A percentile compares a stretch with the other conserved stretches of the same genome.
Evolutionary conservation across 176 grass and related monocot genomes (phyloP).

Genomic region (Rhynchospora pubera): DNA sequence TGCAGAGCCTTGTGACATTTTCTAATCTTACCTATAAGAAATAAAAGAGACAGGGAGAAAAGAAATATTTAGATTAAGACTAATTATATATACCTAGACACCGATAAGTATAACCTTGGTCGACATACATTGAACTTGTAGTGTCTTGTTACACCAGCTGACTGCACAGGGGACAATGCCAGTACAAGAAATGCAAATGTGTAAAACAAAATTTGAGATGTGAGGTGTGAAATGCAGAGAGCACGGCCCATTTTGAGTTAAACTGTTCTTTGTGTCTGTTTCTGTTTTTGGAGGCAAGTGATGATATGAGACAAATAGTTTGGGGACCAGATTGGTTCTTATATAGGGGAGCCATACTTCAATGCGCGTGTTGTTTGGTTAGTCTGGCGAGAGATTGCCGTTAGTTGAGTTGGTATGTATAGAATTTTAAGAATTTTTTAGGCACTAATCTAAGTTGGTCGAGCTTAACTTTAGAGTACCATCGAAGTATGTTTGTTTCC

Average conservation of each 20-base stretch:
- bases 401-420: constrained; percentile 48
- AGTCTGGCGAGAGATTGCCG: constrained; percentile 29
- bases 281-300: constrained; percentile 21
- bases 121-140: constrained; percentile 64
- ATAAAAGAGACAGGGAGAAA: not conserved
- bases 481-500: not conserved
- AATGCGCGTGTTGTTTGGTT: constrained; percentile 41
- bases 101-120: not conserved
- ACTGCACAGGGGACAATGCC: constrained; percentile 25
- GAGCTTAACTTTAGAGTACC: constrained; percentile 24
- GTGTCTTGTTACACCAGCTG: constrained; percentile 28
- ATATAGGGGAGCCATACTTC: constrained; percentile 32
- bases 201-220: constrained; percentile 20
- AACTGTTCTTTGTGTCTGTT: not conserved
- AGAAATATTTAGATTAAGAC: not conserved
- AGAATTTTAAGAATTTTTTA: not conserved
- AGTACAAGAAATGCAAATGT: constrained; percentile 23
- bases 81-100: not conserved
- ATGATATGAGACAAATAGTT: constrained; percentile 33
- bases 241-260: constrained; percentile 17
- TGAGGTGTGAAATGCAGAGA: not conserved
- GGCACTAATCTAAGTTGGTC: not conserved
- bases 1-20: constrained; percentile 63
- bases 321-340: constrained; percentile 22
- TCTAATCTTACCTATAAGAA: constrained; percentile 41